Evolutionary conservation across 805 yeast species (phyloP).

Genomic region (Yamadazyma paraphyllophila): DNA sequence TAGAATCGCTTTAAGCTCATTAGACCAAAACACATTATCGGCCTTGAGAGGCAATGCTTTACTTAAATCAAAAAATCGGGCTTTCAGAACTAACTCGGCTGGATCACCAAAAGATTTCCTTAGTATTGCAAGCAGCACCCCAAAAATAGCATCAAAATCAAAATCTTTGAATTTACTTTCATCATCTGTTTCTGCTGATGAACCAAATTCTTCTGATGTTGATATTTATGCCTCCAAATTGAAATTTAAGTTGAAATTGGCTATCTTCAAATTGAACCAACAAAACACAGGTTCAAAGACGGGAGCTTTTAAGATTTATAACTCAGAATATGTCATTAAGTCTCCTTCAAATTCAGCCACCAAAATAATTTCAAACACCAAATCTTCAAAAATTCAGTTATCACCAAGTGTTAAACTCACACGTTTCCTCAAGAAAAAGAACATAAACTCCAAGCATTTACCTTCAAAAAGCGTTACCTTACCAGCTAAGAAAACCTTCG

Average conservation of each 20-base stretch:
- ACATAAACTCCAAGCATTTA: constrained; percentile 5
- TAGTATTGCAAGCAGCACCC: neutral
- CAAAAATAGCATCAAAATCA: neutral
- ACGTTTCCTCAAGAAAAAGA: constrained; percentile 3
- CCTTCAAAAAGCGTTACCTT: constrained; percentile 1
- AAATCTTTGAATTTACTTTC: constrained; percentile 5
- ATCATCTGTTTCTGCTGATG: constrained; percentile 1
- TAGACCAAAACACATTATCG: constrained; percentile 6
- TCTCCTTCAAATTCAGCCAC: constrained; percentile 15
- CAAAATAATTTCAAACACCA: constrained; percentile 8
- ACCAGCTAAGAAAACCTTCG: constrained; percentile 7
- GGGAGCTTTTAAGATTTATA: neutral
- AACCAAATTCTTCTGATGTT: constrained; percentile 6
- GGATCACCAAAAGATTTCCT: neutral
- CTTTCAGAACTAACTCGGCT: neutral
- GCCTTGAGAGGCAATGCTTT: neutral
- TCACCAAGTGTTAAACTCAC: constrained; percentile 7
- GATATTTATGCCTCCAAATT: constrained; percentile 35
- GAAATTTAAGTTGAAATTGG: constrained; percentile 42
- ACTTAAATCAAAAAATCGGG: constrained; percentile 1
- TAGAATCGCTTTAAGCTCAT: constrained; percentile 10
- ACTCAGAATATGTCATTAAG: constrained; percentile 5
- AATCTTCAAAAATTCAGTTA: constrained; percentile 1
- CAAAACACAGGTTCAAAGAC: neutral
- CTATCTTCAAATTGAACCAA: constrained; percentile 38